Percentiles rank a stretch among this genome's conserved stretches.
Conservation (phyloP, 306 rosid species). For the Echinosophora koreensis region DNA sequence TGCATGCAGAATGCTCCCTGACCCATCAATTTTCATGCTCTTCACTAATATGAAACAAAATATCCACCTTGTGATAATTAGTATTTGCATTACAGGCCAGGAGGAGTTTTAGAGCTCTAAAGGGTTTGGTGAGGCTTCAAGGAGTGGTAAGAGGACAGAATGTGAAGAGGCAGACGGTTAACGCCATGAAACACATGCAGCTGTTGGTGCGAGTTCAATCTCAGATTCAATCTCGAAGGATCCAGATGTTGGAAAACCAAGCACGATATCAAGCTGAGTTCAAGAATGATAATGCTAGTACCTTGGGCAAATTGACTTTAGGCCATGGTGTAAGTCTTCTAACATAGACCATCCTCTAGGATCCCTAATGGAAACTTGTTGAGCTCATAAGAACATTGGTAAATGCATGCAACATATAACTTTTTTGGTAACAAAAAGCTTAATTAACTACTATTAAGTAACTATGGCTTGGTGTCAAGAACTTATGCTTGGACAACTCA, state of each 20-base stretch:
- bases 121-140: conserved; percentile 97
- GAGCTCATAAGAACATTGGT: background rate
- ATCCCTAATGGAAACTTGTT: conserved; percentile 11
- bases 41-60: conserved; percentile 22
- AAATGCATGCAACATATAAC: background rate
- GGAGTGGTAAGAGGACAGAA: conserved; percentile 98
- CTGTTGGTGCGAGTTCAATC: conserved; percentile 92
- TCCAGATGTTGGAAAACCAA: conserved; percentile 91
- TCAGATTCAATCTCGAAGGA: conserved; percentile 92
- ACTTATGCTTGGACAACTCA: conserved; percentile 27
- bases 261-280: conserved; percentile 76
- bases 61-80: conserved; percentile 29
- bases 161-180: conserved; percentile 94
- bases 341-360: conserved; percentile 4
- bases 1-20: conserved; percentile 2
- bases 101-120: conserved; percentile 92
- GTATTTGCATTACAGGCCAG: conserved; percentile 70
- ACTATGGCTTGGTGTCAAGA: conserved; percentile 17
- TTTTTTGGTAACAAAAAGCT: conserved; percentile 18
- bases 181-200: conserved; percentile 98
- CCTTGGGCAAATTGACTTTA: conserved; percentile 71
- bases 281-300: conserved; percentile 72
- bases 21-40: conserved; percentile 12
- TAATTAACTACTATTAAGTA: background rate
- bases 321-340: conserved; percentile 68